phyloP scores from a whole-genome alignment of 129 eudicot species.

The Smallanthus sonchifolius region DNA sequence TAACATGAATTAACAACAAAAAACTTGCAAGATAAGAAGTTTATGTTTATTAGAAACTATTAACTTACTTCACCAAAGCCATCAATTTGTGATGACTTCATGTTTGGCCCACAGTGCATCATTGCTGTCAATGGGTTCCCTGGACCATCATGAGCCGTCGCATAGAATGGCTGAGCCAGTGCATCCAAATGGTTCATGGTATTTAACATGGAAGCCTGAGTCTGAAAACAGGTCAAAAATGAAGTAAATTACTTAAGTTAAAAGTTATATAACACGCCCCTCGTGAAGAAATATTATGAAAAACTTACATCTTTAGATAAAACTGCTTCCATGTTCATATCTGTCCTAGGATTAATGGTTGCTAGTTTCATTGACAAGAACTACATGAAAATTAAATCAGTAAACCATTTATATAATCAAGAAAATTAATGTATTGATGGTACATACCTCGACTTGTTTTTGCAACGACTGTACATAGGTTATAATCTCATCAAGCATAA shows the following conservation, averaged over 20 bases:
- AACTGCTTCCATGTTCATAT: background rate
- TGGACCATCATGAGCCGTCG: slow-evolving; percentile 38
- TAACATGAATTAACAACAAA: slow-evolving; percentile 7
- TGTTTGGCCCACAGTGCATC: slow-evolving; percentile 31
- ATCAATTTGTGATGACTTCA: slow-evolving; percentile 39
- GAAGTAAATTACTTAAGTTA: background rate
- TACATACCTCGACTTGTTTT: slow-evolving; percentile 12
- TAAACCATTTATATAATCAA: background rate
- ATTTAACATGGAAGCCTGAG: slow-evolving; percentile 42
- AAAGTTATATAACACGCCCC: slow-evolving; percentile 1
- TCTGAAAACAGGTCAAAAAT: slow-evolving; percentile 28
- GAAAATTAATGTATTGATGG: background rate
- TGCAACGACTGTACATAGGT: slow-evolving; percentile 88
- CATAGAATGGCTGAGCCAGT: slow-evolving; percentile 44
- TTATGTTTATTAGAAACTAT: background rate
- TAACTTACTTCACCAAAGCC: slow-evolving; percentile 41
- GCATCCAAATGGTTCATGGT: slow-evolving; percentile 42
- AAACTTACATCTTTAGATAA: slow-evolving; percentile 6
- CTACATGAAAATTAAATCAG: background rate
- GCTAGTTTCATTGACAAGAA: slow-evolving; percentile 13
- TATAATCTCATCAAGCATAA: slow-evolving; percentile 91
- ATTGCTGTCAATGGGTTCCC: slow-evolving; percentile 37
- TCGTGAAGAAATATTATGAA: background rate
- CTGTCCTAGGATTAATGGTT: background rate
- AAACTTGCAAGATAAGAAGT: background rate